Evolutionary conservation across 2,329 filamentous ascomycete species (phyloP), one percentile per base, ranked within the genome.

Genomic region (Madurella mycetomatis): DNA sequence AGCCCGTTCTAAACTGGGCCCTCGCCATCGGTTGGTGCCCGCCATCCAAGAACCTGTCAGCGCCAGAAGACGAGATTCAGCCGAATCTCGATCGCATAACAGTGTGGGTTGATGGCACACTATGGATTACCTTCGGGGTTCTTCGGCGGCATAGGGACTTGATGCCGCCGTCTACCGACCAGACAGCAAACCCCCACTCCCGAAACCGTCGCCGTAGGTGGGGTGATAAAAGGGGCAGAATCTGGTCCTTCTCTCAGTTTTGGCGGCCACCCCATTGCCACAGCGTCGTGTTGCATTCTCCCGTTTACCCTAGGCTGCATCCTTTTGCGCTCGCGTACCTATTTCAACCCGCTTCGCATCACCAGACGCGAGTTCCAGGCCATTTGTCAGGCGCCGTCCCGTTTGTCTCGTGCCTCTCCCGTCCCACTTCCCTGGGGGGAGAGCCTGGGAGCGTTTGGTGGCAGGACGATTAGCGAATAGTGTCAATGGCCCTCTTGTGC

Each of bases 181-280:
- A 31, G 30, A 19, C 30, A 31, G 31, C 43, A 11, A 39, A 51
- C 56, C 56, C 56, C 56, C 56, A 59, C 56, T 16, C 31, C 39
- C 51, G 48, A 58, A 48, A 51, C 47, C 41, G 5, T 4, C 17
- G 39, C 17, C 30, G 15, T 16, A 49, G 51, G 57, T 57, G 59
- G 59, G 57, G 53, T 61, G 53, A 57, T 47, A 45, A 57, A 51
- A 53, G 54, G 43, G 53, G 50, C 41, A 49, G 41, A 51, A 48
- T 53, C 47, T 32, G 46, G 39, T 32, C 43, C 39, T 43, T 39
- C 31, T 46, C n/a, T n/a, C n/a, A n/a, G n/a, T n/a, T n/a, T n/a
- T n/a, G n/a, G n/a, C n/a, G 47, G 51, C 49, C 51, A 56, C 40
- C 45, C 37, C 52, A 52, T 55, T 31, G 25, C 34, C 15, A 40